These are phyloP conservation scores for Picea sitchensis DNA, from an alignment of 75 land plant genomes.

Conservation along the genomic window DNA sequence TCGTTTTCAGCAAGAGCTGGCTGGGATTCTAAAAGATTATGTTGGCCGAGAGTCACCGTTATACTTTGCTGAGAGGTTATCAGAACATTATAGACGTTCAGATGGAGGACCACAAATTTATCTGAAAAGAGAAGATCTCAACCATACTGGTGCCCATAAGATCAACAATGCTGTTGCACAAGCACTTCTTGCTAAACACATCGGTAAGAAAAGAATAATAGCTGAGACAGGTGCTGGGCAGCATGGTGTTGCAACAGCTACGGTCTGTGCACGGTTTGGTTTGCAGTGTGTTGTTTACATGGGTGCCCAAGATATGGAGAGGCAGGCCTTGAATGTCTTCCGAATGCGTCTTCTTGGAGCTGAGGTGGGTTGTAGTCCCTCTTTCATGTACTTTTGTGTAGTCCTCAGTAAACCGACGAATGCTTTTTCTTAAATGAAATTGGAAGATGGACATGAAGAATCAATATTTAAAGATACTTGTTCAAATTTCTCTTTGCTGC, in stretches of 20 bases:
- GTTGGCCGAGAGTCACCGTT: conserved; percentile 90
- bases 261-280: conserved; percentile 80
- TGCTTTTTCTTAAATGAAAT: not conserved
- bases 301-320: conserved; percentile 85
- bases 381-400: not conserved
- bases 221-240: conserved; percentile 97
- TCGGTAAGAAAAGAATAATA: conserved; percentile 72
- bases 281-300: conserved; percentile 78
- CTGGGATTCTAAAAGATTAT: conserved; percentile 72
- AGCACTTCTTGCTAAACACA: conserved; percentile 76
- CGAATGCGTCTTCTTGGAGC: conserved; percentile 83
- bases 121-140: conserved; percentile 88
- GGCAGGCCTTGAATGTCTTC: conserved; percentile 72
- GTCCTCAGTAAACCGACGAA: not conserved
- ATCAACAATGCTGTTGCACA: conserved; percentile 95
- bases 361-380: conserved; percentile 45
- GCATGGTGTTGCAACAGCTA: conserved; percentile 94
- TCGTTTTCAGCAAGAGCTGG: conserved; percentile 58
- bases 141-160: conserved; percentile 90
- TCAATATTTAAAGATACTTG: not conserved
- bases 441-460: not conserved
- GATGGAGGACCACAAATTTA: conserved; percentile 87
- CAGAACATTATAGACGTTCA: conserved; percentile 55
- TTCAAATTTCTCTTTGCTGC: not conserved
- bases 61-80: conserved; percentile 84